Conservation (phyloP, 106 monocot genomes). For the Triglochin maritima region DNA sequence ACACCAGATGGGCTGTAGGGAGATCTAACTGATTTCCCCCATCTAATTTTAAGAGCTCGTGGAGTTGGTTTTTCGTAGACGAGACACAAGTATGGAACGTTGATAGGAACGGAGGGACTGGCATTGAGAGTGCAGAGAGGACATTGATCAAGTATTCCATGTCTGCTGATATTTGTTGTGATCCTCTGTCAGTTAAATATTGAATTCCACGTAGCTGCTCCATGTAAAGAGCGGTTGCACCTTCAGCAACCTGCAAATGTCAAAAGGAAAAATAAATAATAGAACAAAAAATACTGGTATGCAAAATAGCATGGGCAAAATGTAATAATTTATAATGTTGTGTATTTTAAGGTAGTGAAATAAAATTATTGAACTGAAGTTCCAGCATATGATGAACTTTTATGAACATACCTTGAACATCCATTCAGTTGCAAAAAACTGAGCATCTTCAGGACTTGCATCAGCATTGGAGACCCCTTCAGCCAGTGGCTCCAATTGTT, state of each 20-base stretch:
- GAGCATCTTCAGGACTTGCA: slow-evolving; percentile 59
- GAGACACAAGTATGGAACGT: slow-evolving; percentile 69
- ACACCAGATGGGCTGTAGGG: slow-evolving; percentile 79
- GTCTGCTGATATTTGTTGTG: slow-evolving; percentile 79
- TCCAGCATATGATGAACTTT: background rate
- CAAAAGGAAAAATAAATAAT: background rate
- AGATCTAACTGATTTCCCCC: slow-evolving; percentile 52
- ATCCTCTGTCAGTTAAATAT: slow-evolving; percentile 74
- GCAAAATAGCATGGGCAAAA: background rate
- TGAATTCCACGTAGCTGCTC: slow-evolving; percentile 93
- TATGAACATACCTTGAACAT: slow-evolving; percentile 67
- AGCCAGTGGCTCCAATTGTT: slow-evolving; percentile 82
- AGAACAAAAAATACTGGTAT: background rate
- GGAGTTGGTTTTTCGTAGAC: slow-evolving; percentile 56
- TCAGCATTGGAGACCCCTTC: slow-evolving; percentile 61
- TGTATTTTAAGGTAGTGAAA: background rate
- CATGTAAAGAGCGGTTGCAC: slow-evolving; percentile 86
- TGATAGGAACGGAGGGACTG: slow-evolving; percentile 68
- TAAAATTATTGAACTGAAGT: background rate
- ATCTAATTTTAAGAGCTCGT: slow-evolving; percentile 51
- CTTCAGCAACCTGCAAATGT: slow-evolving; percentile 70
- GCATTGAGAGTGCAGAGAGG: slow-evolving; percentile 89
- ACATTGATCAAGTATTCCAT: slow-evolving; percentile 92
- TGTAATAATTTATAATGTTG: background rate
- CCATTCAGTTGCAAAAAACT: slow-evolving; percentile 98